Evolutionary conservation across 495 filamentous ascomycete genomes (phyloP).

Genomic region (Daldinia grandis): DNA sequence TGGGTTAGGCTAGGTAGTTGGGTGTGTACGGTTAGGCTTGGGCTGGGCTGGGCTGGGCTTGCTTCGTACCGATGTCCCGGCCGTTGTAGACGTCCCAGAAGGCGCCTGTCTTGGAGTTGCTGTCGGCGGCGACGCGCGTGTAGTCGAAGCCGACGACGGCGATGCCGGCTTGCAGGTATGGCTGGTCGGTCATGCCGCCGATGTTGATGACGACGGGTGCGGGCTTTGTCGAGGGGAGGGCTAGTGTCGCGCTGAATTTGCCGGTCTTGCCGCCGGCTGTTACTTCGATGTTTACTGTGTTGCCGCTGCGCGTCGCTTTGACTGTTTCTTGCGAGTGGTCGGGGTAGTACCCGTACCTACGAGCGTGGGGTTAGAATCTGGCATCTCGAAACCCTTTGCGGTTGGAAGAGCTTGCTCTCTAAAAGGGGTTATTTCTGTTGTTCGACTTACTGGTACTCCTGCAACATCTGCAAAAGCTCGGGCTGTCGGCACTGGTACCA

Average conservation of each 20-base stretch:
- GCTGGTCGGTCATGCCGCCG: conserved; percentile 62
- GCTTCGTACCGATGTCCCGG: conserved; percentile 55
- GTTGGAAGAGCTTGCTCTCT: neutral
- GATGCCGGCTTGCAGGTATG: conserved; percentile 59
- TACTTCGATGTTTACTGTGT: conserved; percentile 56
- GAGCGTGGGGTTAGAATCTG: neutral
- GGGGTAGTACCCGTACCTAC: conserved; percentile 60
- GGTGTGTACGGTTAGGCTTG: neutral
- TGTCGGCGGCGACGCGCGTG: conserved; percentile 58
- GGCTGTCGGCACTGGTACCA: conserved; percentile 63
- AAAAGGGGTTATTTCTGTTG: neutral
- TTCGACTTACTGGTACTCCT: conserved; percentile 57
- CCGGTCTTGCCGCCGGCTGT: conserved; percentile 57
- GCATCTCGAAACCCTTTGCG: neutral
- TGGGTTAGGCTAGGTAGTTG: too few species aligned
- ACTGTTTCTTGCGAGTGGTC: conserved; percentile 61
- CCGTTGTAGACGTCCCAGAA: conserved; percentile 64
- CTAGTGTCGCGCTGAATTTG: conserved; percentile 55
- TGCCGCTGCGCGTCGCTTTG: conserved; percentile 59
- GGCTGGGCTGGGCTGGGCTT: too few species aligned
- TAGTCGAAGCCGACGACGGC: conserved; percentile 63
- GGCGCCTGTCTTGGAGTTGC: conserved; percentile 60
- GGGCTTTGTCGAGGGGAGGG: conserved; percentile 51
- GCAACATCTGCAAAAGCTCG: conserved; percentile 60
- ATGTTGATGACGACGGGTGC: conserved; percentile 64